Conservation (phyloP, 345 rosid genomes). For the Odontarrhena argentea region DNA sequence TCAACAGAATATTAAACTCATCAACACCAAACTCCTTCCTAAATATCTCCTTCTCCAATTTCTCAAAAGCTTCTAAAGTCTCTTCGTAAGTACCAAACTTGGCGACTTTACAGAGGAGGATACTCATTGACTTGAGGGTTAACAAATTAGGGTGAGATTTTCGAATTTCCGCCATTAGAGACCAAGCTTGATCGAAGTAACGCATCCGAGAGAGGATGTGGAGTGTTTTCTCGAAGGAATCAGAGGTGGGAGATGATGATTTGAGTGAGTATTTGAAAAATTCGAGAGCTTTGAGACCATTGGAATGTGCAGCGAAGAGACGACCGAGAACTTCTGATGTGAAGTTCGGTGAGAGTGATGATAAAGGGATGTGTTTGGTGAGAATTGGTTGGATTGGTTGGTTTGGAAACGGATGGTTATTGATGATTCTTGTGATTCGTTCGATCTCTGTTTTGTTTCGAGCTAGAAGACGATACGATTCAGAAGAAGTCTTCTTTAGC, state of each 20-base stretch:
- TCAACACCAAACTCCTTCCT: constrained; percentile 58
- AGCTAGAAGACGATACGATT: constrained; percentile 33
- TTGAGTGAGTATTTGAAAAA: constrained; percentile 59
- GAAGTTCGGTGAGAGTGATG: constrained; percentile 43
- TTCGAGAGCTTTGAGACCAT: constrained; percentile 86
- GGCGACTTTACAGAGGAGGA: constrained; percentile 65
- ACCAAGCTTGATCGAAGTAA: constrained; percentile 87
- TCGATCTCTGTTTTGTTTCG: constrained; percentile 46
- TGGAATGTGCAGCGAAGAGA: constrained; percentile 84
- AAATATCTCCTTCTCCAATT: constrained; percentile 65
- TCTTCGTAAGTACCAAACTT: constrained; percentile 73
- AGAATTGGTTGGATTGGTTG: constrained; percentile 60
- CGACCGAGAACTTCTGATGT: constrained; percentile 77
- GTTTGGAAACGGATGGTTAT: constrained; percentile 72
- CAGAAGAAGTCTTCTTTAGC: constrained; percentile 27
- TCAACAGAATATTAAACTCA: constrained; percentile 76
- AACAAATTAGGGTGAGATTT: constrained; percentile 52
- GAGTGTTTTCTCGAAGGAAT: constrained; percentile 80
- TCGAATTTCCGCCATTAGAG: constrained; percentile 57
- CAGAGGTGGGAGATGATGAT: constrained; percentile 49
- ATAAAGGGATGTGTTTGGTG: constrained; percentile 43
- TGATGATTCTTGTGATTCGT: constrained; percentile 60
- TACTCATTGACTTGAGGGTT: constrained; percentile 78
- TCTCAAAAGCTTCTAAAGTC: constrained; percentile 63
- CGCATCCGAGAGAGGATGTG: constrained; percentile 84